Conservation (phyloP, 73 alveolate species). For the Diophrys appendiculata region DNA sequence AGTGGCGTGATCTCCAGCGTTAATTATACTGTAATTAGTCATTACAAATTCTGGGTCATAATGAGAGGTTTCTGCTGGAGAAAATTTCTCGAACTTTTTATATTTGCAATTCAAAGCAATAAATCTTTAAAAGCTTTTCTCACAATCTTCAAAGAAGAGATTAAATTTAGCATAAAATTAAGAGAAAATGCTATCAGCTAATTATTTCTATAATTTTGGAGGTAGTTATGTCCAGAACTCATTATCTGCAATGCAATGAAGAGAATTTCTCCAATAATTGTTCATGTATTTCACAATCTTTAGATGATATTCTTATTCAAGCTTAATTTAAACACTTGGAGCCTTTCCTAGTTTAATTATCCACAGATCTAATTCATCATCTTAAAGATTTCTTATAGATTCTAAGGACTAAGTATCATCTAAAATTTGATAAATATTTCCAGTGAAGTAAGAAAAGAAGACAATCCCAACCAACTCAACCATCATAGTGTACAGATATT, state of each 20-base stretch:
- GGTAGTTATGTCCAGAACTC: slow-evolving; percentile 26
- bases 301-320: neutral
- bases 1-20: slow-evolving; percentile 28
- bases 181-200: slow-evolving; percentile 15
- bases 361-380: slow-evolving; percentile 46
- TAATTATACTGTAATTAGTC: slow-evolving; percentile 18
- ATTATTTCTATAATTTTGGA: slow-evolving; percentile 34
- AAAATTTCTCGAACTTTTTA: slow-evolving; percentile 19
- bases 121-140: slow-evolving; percentile 32
- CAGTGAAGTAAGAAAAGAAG: slow-evolving; percentile 54
- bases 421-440: slow-evolving; percentile 33
- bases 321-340: slow-evolving; percentile 6
- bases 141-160: slow-evolving; percentile 30
- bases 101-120: slow-evolving; percentile 10
- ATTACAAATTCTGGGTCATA: neutral
- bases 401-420: slow-evolving; percentile 21
- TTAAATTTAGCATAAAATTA: slow-evolving; percentile 14
- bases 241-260: neutral
- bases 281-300: neutral
- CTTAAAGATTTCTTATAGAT: slow-evolving; percentile 22
- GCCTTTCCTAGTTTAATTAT: slow-evolving; percentile 29
- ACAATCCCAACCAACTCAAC: slow-evolving; percentile 46
- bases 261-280: neutral
- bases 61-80: neutral
- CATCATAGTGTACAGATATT: slow-evolving; percentile 34